Percentiles rank a stretch among this genome's conserved stretches.
phyloP scores from a whole-genome alignment of 2,329 filamentous ascomycete species.

The Nemania bipapillata region DNA sequence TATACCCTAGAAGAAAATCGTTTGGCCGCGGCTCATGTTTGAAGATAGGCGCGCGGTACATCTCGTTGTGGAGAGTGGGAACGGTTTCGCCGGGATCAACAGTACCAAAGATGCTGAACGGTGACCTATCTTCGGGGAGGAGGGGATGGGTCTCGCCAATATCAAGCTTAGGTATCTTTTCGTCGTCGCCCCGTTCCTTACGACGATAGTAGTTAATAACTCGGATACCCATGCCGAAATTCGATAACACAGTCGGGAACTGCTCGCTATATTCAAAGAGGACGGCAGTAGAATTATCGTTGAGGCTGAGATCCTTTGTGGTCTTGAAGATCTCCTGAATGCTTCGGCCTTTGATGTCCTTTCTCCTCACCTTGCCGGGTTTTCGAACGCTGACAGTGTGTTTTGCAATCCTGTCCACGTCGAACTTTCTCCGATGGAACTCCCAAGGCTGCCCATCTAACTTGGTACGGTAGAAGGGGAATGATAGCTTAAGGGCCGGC shows the following conservation, averaged over 20 bases:
- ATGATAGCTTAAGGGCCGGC: conserved; percentile 89
- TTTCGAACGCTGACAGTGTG: conserved; percentile 53
- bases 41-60: conserved; percentile 95
- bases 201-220: conserved; percentile 97
- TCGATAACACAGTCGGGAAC: conserved; percentile 88
- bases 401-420: conserved; percentile 67
- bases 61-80: conserved; percentile 90
- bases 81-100: conserved; percentile 91
- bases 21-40: conserved; percentile 79
- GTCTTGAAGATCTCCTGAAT: conserved; percentile 80
- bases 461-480: conserved; percentile 94
- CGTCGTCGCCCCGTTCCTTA: conserved; percentile 77
- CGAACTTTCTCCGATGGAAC: conserved; percentile 73
- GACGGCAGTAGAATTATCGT: conserved; percentile 87
- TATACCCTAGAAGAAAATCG: conserved; percentile 89
- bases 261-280: conserved; percentile 97
- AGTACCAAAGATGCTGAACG: conserved; percentile 93
- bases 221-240: conserved; percentile 96
- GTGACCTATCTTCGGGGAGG: conserved; percentile 92
- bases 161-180: conserved; percentile 80
- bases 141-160: conserved; percentile 90
- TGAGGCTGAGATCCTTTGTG: conserved; percentile 84
- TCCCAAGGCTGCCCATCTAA: conserved; percentile 77
- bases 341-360: conserved; percentile 81
- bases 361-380: conserved; percentile 79